Conservation (phyloP, 2,329 filamentous ascomycete species). For the Metarhizium robertsii region DNA sequence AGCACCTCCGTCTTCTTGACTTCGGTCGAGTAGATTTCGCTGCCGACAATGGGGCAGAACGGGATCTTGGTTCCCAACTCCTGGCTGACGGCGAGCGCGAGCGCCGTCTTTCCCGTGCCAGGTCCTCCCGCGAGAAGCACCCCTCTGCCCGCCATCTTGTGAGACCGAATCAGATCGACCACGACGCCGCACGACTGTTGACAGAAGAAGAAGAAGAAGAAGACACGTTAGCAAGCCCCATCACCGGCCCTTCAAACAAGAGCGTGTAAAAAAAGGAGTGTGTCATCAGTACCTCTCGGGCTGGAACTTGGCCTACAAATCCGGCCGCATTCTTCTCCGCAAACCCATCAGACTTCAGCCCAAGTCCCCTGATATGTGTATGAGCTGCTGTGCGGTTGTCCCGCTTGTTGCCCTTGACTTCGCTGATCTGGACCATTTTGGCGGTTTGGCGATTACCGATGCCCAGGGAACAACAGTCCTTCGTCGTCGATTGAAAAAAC, state of each 20-base stretch:
- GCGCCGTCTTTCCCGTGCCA: slow-evolving; percentile 92
- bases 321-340: slow-evolving; percentile 73
- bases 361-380: slow-evolving; percentile 94
- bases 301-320: slow-evolving; percentile 81
- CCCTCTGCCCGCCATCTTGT: slow-evolving; percentile 95
- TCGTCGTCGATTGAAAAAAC: background rate
- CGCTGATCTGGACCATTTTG: slow-evolving; percentile 80
- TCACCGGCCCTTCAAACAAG: background rate
- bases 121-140: slow-evolving; percentile 90
- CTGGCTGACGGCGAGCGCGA: slow-evolving; percentile 91
- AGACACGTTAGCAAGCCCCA: background rate
- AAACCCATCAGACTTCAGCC: slow-evolving; percentile 74
- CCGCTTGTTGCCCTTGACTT: slow-evolving; percentile 88
- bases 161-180: slow-evolving; percentile 88
- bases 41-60: slow-evolving; percentile 96
- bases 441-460: slow-evolving; percentile 16
- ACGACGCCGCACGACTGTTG: slow-evolving; percentile 85
- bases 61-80: slow-evolving; percentile 97
- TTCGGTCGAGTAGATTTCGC: slow-evolving; percentile 95
- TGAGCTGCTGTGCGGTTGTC: slow-evolving; percentile 95
- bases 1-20: slow-evolving; percentile 99
- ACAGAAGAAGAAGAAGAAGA: background rate
- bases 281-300: slow-evolving; percentile 62
- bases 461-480: background rate
- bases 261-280: background rate